Base-by-base conservation (phyloP, 140 eudicot species). In the Cichorium intybus region DNA sequence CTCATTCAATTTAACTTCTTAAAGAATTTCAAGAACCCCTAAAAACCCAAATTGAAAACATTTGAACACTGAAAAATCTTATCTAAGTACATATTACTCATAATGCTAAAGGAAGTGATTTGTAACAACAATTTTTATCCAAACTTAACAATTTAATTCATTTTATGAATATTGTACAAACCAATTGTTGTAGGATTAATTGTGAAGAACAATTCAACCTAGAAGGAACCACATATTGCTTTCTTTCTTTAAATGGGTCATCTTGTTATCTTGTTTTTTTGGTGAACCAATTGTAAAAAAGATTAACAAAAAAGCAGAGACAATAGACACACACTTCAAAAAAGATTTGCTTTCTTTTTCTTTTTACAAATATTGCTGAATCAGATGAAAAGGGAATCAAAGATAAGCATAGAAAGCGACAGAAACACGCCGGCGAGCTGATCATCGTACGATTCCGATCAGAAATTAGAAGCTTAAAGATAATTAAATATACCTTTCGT, bases 401-500 rank as follows among this genome's bases (percentile, higher is more conserved):
- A 9, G 24, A 67, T 54, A 74, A 48, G 20, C 58, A 65, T 15
- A 61, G 60, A 78, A 82, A 65, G 62, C n/a, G 79, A 64, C 61
- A 34, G 5, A 23, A 23, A 79, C 47, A 75, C 26, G 2, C 17
- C 14, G 7, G 10, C 51, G 41, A 12, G 39, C 10, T 27, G 20
- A 43, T 56, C 4, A 14, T 34, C 37, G 6, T 35, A 24, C 10
- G 11, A 39, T 6, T 21, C 23, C 23, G 4, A 7, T 41, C 56
- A 45, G 10, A 66, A 22, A 59, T 18, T 7, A 20, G 7, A 41
- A 62, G 6, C 8, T 20, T 10, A 16, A 46, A 4, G 1, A 27
- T 18, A 20, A 15, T 6, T 4, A 10, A 28, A 49, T 78, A 54
- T 75, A 94, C 99, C 51, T 72, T 84, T 89, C 95, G 28, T 94